Evolutionary conservation across 2,329 filamentous ascomycete species (phyloP), one percentile per base, ranked within the genome.

Genomic region (Penicillium sp.): DNA sequence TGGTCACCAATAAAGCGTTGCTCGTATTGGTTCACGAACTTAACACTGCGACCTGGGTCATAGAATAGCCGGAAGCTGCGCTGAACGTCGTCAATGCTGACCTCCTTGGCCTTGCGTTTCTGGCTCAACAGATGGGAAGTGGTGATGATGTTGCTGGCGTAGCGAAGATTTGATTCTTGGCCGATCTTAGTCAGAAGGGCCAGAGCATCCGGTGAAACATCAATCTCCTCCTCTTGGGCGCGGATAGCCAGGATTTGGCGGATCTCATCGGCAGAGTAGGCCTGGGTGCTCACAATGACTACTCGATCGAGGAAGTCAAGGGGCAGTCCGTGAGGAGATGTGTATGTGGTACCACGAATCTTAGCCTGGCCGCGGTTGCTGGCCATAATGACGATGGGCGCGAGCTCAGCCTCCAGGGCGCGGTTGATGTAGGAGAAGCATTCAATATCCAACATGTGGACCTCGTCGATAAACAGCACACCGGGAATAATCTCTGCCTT

Each of bases 401-500:
- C 93, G 35, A 99, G 86, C 72, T 98, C 93, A 63, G 93, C 92
- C 80, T 99, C 95, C 49, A 99, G 85, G 0, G 95, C 95, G 56
- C 95, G 91, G 83, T 99, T 99, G 84, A 99, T 90, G 83, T 96
- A 99, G 49, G 93, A 96, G 83, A 97, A 99, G 83, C 94, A 98
- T 80, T 99, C 95, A 67, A 98, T 97, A 77, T 99, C 95, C 61
- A 99, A 91, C 94, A 99, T 98, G 84, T 99, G 95, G 5, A 99
- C 94, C 82, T 99, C 95, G 73, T 99, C 95, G 73, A 99, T 96
- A 83, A 99, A 99, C 8, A 99, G 83, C 8, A 99, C 95, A 50
- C 95, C 95, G 0, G 95, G 95, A 0, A 99, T 93, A 58, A 99
- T 98, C 80, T 96, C 93, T 3, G 95, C 95, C 80, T 99, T 99